A percentile compares a stretch with the other conserved stretches of the same genome.
phyloP scores from a whole-genome alignment of 768 basidiomycete genomes.

The Rhodosporidiobolus odoratus region DNA sequence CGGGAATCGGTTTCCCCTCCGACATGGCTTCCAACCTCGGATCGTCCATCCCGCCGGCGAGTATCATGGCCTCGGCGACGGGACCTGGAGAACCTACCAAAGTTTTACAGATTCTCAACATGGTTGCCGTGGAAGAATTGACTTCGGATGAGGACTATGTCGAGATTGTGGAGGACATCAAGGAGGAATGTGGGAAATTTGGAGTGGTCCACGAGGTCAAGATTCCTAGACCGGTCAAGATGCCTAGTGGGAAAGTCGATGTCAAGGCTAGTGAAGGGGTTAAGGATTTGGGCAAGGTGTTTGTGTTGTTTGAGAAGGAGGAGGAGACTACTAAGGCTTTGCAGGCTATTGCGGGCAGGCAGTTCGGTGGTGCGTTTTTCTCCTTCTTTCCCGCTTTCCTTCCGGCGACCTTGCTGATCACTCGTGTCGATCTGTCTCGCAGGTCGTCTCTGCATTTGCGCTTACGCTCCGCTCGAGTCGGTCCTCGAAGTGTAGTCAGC shows the following conservation, averaged over 20 bases:
- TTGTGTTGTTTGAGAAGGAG: conserved; percentile 72
- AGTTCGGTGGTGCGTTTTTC: conserved; percentile 37
- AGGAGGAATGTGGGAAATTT: conserved; percentile 73
- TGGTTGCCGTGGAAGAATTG: conserved; percentile 92
- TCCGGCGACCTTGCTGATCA: neutral
- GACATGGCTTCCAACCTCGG: neutral
- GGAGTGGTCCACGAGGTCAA: conserved; percentile 77
- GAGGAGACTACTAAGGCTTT: conserved; percentile 65
- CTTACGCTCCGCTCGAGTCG: conserved; percentile 35
- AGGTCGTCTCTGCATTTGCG: conserved; percentile 39
- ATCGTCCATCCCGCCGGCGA: conserved; percentile 1
- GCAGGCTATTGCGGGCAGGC: conserved; percentile 71
- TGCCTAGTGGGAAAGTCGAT: conserved; percentile 71
- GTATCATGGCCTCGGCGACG: conserved; percentile 42
- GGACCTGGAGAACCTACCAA: conserved; percentile 51
- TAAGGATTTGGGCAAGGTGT: conserved; percentile 89
- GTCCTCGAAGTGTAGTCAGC: conserved; percentile 1
- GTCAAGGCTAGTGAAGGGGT: conserved; percentile 55
- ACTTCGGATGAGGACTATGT: conserved; percentile 83
- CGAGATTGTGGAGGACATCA: conserved; percentile 90
- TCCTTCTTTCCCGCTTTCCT: too few species aligned
- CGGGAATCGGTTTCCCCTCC: conserved; percentile 49
- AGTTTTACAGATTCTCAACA: conserved; percentile 95
- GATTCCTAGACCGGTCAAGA: conserved; percentile 82
- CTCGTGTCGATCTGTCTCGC: neutral